Evolutionary conservation across 2,329 filamentous ascomycete species (phyloP).

Genomic region (Tolypocladium inflatum): DNA sequence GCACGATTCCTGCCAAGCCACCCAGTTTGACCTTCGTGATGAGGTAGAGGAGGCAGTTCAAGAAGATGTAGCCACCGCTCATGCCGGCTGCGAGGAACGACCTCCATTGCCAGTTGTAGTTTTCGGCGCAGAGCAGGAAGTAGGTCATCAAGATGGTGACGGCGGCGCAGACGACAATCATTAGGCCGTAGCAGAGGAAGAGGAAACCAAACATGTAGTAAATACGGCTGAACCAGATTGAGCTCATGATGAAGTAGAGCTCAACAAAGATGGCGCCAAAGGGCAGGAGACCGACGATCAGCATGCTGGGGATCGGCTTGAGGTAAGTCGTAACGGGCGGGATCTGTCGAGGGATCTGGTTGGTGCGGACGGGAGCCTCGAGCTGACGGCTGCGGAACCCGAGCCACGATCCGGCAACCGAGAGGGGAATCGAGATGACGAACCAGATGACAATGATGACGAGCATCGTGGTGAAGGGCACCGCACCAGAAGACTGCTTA

Average conservation of each 20-base stretch:
- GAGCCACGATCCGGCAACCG: slow-evolving; percentile 82
- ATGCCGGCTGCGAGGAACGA: slow-evolving; percentile 87
- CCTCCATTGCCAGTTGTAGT: slow-evolving; percentile 99
- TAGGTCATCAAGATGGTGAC: slow-evolving; percentile 94
- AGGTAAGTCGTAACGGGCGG: slow-evolving; percentile 78
- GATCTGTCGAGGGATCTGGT: slow-evolving; percentile 96
- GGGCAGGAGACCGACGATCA: slow-evolving; percentile 83
- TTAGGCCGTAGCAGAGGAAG: slow-evolving; percentile 93
- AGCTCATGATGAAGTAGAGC: slow-evolving; percentile 98
- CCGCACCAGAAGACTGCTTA: slow-evolving; percentile 82
- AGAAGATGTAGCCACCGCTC: slow-evolving; percentile 83
- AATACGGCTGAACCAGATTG: slow-evolving; percentile 96
- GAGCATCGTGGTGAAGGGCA: slow-evolving; percentile 95
- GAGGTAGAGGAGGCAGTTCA: slow-evolving; percentile 87
- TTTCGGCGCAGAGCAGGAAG: slow-evolving; percentile 89
- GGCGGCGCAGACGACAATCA: slow-evolving; percentile 90
- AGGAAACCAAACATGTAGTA: slow-evolving; percentile 99
- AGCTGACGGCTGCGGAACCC: slow-evolving; percentile 70
- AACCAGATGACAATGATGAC: slow-evolving; percentile 94
- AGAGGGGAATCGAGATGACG: slow-evolving; percentile 86
- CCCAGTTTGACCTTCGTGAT: slow-evolving; percentile 78
- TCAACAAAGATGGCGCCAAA: slow-evolving; percentile 98
- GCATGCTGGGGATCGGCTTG: slow-evolving; percentile 77
- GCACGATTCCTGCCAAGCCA: slow-evolving; percentile 73
- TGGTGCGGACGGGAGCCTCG: slow-evolving; percentile 79